Conservation (phyloP, 768 basidiomycete species). For the Naematelia aurantialba region DNA sequence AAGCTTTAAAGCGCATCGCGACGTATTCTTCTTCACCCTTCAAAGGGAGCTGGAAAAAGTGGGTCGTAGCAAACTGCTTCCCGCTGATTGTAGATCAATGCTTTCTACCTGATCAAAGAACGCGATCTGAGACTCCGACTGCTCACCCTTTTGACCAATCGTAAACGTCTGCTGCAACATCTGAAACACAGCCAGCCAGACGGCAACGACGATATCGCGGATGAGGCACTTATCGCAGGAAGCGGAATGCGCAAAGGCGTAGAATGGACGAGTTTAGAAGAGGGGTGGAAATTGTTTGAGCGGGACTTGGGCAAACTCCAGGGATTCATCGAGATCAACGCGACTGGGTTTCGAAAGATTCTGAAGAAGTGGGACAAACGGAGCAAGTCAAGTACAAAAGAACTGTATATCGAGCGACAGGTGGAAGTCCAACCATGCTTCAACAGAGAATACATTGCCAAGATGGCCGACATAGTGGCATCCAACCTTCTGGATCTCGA, state of each 20-base stretch:
- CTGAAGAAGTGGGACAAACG: constrained; percentile 98
- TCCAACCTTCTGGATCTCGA: constrained; percentile 65
- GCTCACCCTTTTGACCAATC: constrained; percentile 87
- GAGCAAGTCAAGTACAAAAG: constrained; percentile 90
- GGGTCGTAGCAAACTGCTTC: constrained; percentile 22
- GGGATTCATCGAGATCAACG: constrained; percentile 98
- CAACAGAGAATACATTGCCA: constrained; percentile 93
- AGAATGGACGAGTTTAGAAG: constrained; percentile 94
- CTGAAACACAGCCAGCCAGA: constrained; percentile 45
- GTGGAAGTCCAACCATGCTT: constrained; percentile 99
- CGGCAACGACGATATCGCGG: constrained; percentile 64
- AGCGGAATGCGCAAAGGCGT: constrained; percentile 56
- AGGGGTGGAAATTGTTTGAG: constrained; percentile 90
- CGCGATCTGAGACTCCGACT: constrained; percentile 87
- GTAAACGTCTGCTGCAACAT: constrained; percentile 61
- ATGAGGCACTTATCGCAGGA: constrained; percentile 45
- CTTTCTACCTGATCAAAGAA: constrained; percentile 95
- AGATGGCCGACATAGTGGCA: constrained; percentile 86
- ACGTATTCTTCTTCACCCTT: constrained; percentile 97
- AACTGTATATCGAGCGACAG: constrained; percentile 89
- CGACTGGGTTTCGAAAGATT: constrained; percentile 92
- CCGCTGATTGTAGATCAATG: constrained; percentile 69
- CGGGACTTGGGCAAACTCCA: constrained; percentile 91
- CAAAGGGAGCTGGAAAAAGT: constrained; percentile 97
- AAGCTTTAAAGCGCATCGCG: constrained; percentile 89